These are phyloP conservation scores for Dioscorea zingiberensis DNA, from an alignment of 106 monocot species.

Conservation along the genomic window DNA sequence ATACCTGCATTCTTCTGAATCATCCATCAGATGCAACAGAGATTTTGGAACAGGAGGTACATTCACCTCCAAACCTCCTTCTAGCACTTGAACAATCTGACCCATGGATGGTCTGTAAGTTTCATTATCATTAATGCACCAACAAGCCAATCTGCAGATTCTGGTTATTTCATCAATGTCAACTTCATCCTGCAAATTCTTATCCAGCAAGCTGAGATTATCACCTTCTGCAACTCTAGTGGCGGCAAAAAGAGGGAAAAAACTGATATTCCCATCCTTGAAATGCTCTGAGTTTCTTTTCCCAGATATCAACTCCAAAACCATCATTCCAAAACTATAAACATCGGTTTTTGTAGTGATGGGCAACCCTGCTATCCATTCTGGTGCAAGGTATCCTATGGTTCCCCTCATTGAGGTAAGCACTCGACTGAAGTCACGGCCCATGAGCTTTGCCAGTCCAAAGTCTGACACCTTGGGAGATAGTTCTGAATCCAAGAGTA, in stretches of 20 bases:
- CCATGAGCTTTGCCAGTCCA: constrained; percentile 25
- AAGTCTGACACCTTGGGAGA: neutral
- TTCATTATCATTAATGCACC: neutral
- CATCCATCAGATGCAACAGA: too few relatives aligned
- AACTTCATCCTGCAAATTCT: constrained; percentile 1
- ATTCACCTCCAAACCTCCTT: constrained; percentile 13
- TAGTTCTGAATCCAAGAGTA: constrained; percentile 21
- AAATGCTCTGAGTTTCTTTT: constrained; percentile 13
- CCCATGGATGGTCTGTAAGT: neutral
- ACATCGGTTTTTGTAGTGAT: neutral
- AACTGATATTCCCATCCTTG: neutral
- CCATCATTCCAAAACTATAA: neutral
- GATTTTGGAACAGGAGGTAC: constrained; percentile 12
- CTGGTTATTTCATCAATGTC: constrained; percentile 12
- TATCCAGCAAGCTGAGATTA: constrained; percentile 7
- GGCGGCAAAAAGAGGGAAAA: constrained; percentile 13
- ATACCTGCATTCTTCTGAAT: too few relatives aligned
- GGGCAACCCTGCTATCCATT: neutral
- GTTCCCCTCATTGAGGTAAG: constrained; percentile 25
- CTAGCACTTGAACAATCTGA: constrained; percentile 4
- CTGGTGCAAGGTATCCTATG: neutral
- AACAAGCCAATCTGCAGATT: constrained; percentile 20
- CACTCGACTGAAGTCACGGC: constrained; percentile 25
- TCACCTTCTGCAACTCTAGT: constrained; percentile 7
- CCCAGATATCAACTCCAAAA: neutral